Evolutionary conservation across 352 stramenopile genomes (phyloP).

Genomic region (Phytophthora melonis): DNA sequence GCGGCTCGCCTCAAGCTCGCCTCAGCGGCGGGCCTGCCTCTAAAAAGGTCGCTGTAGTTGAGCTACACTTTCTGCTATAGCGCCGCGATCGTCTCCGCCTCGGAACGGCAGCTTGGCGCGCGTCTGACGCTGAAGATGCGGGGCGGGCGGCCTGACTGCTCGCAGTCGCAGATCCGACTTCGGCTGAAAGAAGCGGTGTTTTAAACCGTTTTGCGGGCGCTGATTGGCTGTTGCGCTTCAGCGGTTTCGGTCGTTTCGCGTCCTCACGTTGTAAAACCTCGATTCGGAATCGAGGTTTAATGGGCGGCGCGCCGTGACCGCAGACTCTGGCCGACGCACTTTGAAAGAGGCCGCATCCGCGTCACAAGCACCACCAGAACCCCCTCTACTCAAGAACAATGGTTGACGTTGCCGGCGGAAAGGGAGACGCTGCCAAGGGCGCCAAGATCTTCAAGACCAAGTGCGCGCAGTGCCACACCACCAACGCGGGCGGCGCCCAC

Average conservation of each 20-base stretch:
- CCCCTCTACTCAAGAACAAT: conserved; percentile 32
- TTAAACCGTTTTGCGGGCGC: neutral
- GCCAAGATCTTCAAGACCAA: conserved; percentile 98
- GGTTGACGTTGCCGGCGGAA: conserved; percentile 57
- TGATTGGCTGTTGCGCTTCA: conserved; percentile 23
- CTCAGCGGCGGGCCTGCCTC: neutral
- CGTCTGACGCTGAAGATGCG: neutral
- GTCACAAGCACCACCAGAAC: conserved; percentile 45
- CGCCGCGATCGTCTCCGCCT: neutral
- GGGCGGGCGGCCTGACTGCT: neutral
- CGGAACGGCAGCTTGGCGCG: neutral
- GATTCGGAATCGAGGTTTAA: conserved; percentile 20
- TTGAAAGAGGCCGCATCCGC: conserved; percentile 49
- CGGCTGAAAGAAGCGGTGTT: neutral
- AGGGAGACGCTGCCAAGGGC: conserved; percentile 87
- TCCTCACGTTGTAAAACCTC: conserved; percentile 37
- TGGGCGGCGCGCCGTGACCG: neutral
- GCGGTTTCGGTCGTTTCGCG: conserved; percentile 31
- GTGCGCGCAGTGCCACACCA: conserved; percentile 96
- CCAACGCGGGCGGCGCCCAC: conserved; percentile 91
- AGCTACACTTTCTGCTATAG: neutral
- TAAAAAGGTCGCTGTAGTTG: neutral
- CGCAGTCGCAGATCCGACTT: neutral
- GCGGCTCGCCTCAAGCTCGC: neutral
- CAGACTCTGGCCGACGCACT: conserved; percentile 39